phyloP scores from a whole-genome alignment of 345 rosid genomes.

The Sonneratia alba region DNA sequence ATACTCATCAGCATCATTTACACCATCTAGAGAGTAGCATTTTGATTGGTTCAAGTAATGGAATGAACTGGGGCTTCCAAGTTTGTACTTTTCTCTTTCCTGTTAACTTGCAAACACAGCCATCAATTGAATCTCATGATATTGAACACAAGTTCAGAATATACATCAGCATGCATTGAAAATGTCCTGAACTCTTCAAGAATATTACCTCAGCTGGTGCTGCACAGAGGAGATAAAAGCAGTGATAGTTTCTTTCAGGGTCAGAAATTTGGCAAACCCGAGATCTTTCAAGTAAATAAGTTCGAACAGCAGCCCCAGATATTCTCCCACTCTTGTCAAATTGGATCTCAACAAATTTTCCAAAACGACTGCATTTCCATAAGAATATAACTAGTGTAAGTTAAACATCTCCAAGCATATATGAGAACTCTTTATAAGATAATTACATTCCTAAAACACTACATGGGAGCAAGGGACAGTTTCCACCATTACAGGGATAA shows the following conservation, averaged over 20 bases:
- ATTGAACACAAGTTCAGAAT: background rate
- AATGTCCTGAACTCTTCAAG: background rate
- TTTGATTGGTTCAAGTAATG: constrained; percentile 89
- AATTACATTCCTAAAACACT: too few species aligned
- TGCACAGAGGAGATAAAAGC: constrained; percentile 94
- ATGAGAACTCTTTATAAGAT: too few species aligned
- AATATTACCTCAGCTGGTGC: constrained; percentile 86
- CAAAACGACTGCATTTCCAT: constrained; percentile 75
- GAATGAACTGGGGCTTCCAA: constrained; percentile 56
- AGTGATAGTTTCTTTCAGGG: constrained; percentile 98
- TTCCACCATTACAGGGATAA: background rate
- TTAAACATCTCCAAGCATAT: background rate
- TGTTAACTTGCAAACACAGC: constrained; percentile 12
- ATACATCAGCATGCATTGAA: background rate
- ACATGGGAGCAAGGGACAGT: background rate
- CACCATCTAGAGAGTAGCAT: constrained; percentile 73
- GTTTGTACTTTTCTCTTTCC: constrained; percentile 78
- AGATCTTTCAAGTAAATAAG: constrained; percentile 93
- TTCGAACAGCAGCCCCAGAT: constrained; percentile 96
- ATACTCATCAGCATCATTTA: constrained; percentile 82
- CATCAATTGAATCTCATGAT: background rate
- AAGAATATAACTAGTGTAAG: constrained; percentile 10
- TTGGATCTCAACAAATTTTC: constrained; percentile 98
- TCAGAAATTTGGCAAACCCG: constrained; percentile 98
- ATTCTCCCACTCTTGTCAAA: constrained; percentile 97